Conservation (phyloP, 129 eudicot genomes). For the Artemisia argyi region DNA sequence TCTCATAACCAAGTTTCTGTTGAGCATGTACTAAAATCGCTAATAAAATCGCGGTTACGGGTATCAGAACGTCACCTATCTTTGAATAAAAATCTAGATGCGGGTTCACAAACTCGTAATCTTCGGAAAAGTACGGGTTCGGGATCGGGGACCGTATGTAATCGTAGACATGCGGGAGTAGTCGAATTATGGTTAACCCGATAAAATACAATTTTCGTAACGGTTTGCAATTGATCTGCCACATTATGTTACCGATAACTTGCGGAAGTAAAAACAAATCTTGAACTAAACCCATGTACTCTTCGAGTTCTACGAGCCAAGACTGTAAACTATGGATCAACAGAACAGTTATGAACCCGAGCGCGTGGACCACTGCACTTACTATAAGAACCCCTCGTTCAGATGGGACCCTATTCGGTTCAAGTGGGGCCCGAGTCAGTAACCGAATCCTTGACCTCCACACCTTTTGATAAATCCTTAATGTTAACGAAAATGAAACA, state of each 20-base stretch:
- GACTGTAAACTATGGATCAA: constrained; percentile 44
- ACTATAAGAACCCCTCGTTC: constrained; percentile 53
- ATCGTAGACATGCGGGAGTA: constrained; percentile 85
- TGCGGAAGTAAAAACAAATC: constrained; percentile 93
- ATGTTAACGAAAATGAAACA: constrained; percentile 58
- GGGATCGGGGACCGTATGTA: constrained; percentile 40
- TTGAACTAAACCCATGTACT: constrained; percentile 80
- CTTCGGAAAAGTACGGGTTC: constrained; percentile 80
- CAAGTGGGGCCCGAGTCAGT: constrained; percentile 60
- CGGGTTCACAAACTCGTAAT: constrained; percentile 82
- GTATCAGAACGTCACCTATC: constrained; percentile 73
- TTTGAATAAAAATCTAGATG: constrained; percentile 60
- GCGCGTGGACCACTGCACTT: constrained; percentile 49
- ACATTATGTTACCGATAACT: constrained; percentile 69
- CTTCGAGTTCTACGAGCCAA: constrained; percentile 77
- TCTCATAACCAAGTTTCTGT: constrained; percentile 67
- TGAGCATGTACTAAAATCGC: constrained; percentile 61
- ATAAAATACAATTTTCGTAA: constrained; percentile 64
- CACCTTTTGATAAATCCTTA: constrained; percentile 77
- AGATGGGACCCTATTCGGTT: constrained; percentile 65
- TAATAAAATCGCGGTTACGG: constrained; percentile 45
- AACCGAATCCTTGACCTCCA: constrained; percentile 71
- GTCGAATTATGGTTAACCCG: constrained; percentile 69
- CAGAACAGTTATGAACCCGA: constrained; percentile 61
- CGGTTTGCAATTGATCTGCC: constrained; percentile 70